phyloP scores from a whole-genome alignment of 2,329 filamentous ascomycete species.

The Alternaria burnsii region DNA sequence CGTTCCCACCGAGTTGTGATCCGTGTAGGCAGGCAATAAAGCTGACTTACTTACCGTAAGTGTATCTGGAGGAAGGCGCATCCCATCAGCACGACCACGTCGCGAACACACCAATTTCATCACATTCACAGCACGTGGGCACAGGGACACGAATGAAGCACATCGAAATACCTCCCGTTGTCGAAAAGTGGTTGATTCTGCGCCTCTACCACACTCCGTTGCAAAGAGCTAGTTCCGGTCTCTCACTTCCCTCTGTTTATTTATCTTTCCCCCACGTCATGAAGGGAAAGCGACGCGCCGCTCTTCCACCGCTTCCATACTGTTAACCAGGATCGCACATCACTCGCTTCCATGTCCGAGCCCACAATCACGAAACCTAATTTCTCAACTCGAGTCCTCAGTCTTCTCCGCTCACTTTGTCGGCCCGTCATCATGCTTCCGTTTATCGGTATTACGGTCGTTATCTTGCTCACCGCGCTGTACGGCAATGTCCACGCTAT shows the following conservation, averaged over 20 bases:
- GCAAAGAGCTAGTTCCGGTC: background rate
- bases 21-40: background rate
- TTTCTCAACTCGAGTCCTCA: background rate
- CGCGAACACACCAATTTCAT: background rate
- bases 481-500: constrained; percentile 12
- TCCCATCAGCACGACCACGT: background rate
- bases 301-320: background rate
- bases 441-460: background rate
- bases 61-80: background rate
- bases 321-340: background rate
- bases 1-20: background rate
- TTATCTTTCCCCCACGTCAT: background rate
- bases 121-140: constrained; percentile 1
- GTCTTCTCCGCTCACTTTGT: background rate
- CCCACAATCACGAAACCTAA: background rate
- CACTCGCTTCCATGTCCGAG: background rate
- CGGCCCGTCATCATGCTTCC: background rate
- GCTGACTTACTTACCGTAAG: background rate
- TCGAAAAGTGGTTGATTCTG: background rate
- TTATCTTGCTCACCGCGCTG: background rate
- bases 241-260: too few relatives aligned
- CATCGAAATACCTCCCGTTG: background rate
- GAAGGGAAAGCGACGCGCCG: background rate
- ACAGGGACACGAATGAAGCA: background rate
- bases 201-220: background rate